Percentiles rank a stretch among this genome's conserved stretches.
Conservation (phyloP, 2,329 filamentous ascomycete species). For the Penicillium olsonii region DNA sequence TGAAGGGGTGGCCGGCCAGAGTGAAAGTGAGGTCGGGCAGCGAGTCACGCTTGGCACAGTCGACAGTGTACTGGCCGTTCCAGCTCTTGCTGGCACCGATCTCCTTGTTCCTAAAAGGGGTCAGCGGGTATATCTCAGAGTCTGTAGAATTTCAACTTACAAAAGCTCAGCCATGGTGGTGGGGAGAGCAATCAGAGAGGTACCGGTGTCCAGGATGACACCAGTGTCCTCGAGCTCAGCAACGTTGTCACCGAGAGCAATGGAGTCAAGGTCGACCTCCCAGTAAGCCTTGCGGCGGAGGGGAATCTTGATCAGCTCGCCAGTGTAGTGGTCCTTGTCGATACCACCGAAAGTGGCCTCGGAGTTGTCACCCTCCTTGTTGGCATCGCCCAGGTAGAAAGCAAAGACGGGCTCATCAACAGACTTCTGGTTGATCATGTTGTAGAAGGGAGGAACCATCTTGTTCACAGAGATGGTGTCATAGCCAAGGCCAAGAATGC, state of each 20-base stretch:
- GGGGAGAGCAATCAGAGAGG: conserved; percentile 94
- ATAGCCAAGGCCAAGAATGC: conserved; percentile 91
- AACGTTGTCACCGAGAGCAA: conserved; percentile 81
- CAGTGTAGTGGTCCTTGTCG: conserved; percentile 76
- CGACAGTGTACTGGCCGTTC: conserved; percentile 94
- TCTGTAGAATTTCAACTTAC: conserved; percentile 41
- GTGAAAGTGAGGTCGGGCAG: conserved; percentile 92
- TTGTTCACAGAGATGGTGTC: conserved; percentile 96
- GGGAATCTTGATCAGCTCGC: conserved; percentile 89
- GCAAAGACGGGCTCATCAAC: conserved; percentile 92
- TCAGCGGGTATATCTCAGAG: conserved; percentile 9
- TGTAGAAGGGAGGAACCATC: conserved; percentile 95
- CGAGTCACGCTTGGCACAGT: conserved; percentile 78
- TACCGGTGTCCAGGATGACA: conserved; percentile 96
- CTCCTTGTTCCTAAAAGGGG: conserved; percentile 70
- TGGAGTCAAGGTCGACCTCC: conserved; percentile 95
- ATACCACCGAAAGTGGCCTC: conserved; percentile 89
- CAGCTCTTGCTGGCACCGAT: conserved; percentile 98
- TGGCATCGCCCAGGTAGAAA: conserved; percentile 85
- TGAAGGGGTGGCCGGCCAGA: conserved; percentile 89
- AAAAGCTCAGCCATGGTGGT: conserved; percentile 89
- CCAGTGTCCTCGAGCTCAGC: conserved; percentile 93
- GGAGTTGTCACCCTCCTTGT: conserved; percentile 71
- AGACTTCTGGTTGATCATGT: conserved; percentile 85
- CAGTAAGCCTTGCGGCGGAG: conserved; percentile 99